These are phyloP conservation scores for Penicillium parvum DNA, from an alignment of 495 filamentous ascomycete genomes.

Conservation along the genomic window DNA sequence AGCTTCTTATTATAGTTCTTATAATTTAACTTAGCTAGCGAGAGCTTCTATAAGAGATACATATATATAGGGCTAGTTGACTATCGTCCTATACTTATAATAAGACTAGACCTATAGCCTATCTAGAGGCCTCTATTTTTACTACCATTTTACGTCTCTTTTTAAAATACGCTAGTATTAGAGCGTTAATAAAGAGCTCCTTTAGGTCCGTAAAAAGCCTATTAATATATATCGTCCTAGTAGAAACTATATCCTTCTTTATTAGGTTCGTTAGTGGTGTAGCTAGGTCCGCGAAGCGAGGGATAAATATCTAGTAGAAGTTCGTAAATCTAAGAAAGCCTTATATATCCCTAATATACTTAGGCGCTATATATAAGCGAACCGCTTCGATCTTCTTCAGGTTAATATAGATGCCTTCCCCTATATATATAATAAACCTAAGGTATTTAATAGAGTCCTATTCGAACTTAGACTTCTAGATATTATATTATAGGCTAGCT, in stretches of 20 bases:
- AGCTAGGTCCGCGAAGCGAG: too few species aligned
- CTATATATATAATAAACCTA: background rate
- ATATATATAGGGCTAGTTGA: background rate
- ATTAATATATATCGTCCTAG: background rate
- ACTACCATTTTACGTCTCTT: slow-evolving; percentile 1
- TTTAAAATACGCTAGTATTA: background rate
- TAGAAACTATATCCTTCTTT: slow-evolving; percentile 1
- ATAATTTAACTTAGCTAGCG: background rate
- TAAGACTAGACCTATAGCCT: too few species aligned
- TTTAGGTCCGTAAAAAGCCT: background rate
- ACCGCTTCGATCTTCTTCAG: background rate
- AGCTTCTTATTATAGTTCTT: background rate
- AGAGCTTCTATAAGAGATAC: background rate
- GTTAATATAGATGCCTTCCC: background rate
- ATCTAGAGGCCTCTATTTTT: too few species aligned
- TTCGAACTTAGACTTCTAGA: too few species aligned
- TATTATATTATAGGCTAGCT: too few species aligned
- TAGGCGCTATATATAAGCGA: background rate
- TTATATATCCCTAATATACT: background rate
- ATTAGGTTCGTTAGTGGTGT: background rate
- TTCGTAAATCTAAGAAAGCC: background rate
- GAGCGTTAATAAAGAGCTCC: background rate
- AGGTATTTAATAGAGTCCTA: background rate
- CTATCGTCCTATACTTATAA: background rate
- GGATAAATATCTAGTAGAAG: background rate